Percentiles rank a stretch among this genome's conserved stretches.
Conservation (phyloP, 192 early-diverging fungal species). For the Coemansia interrupta region DNA sequence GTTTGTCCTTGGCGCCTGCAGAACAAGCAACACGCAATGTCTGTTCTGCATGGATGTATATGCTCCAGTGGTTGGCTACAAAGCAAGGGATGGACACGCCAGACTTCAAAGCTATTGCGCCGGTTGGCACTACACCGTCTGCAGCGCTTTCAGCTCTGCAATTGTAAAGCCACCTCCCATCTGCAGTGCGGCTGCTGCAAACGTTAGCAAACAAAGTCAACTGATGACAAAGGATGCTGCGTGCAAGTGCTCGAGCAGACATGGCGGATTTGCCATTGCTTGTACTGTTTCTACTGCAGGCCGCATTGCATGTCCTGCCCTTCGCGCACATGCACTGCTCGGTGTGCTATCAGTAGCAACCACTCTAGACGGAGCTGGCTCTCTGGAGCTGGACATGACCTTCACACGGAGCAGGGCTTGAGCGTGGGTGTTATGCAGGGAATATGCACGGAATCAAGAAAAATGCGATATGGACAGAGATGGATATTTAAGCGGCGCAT, state of each 20-base stretch:
- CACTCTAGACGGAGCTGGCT: neutral
- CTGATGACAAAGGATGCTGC: neutral
- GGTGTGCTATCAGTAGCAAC: constrained; percentile 5
- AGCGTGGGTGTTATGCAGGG: neutral
- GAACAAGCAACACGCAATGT: constrained; percentile 8
- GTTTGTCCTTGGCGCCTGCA: neutral
- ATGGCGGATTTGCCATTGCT: neutral
- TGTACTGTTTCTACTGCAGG: neutral
- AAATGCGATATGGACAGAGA: neutral
- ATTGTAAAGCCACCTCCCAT: constrained; percentile 5
- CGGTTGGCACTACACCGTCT: constrained; percentile 10
- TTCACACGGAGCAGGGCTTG: constrained; percentile 5
- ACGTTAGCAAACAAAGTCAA: constrained; percentile 5
- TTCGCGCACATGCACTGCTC: neutral
- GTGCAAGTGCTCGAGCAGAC: neutral
- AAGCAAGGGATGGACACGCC: neutral
- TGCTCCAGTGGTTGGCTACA: constrained; percentile 4
- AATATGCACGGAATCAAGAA: constrained; percentile 8
- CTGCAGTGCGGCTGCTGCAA: constrained; percentile 5
- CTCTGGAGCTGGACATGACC: neutral
- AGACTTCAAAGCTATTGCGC: constrained; percentile 2
- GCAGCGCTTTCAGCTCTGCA: neutral
- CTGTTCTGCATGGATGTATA: constrained; percentile 8
- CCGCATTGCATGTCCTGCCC: neutral
- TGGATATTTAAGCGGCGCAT: constrained; percentile 6